Base-by-base conservation (phyloP, 768 basidiomycete genomes). In the Rhizopogon vesiculosus region DNA sequence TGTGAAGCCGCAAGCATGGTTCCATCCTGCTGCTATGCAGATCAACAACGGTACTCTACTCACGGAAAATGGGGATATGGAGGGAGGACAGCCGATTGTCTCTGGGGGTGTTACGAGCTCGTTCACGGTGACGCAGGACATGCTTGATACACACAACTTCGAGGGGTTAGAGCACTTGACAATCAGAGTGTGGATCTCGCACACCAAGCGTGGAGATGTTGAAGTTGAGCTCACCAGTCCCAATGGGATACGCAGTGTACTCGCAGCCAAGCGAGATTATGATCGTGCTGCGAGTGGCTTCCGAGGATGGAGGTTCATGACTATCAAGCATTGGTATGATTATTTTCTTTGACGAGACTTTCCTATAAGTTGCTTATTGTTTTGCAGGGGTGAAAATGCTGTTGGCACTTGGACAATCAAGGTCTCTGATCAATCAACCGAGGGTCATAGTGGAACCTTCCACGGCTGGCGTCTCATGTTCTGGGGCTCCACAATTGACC, bases 221-320 rank as follows among this genome's bases (percentile, higher is more conserved):
- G 93, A 98, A 71, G 91, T 98, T 46, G 88, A 93, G 67, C 67
- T 98, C 45, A 69, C 78, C 18, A 96, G 93, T 64, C 96, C 97
- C 0, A 83, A 82, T 44, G 93, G 93, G 10, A 77, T 98, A 59
- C 86, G 75, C 66, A 97, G 93, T 66, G 77, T 98, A 13, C 72
- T 99, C 41, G 95, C 89, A 19, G 83, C 84, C 18, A 78, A 76
- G 55, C 82, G 97, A 58, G 64, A 75, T 35, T 76, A 76, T 12
- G 97, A 99, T 66, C 68, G 67, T 39, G 85, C 80, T 16, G 68
- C 64, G 5, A 78, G 76, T 8, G 96, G 97, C 8, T 96, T 80
- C 68, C 83, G 83, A n/a, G 95, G 92, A 0, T 99, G 97, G 97
- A 87, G 81, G n/a, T 99, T 99, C 69, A 98, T 98, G 94, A 84